Evolutionary conservation across 1,284 basidiomycete genomes (phyloP).

Genomic region (Grifola frondosa): DNA sequence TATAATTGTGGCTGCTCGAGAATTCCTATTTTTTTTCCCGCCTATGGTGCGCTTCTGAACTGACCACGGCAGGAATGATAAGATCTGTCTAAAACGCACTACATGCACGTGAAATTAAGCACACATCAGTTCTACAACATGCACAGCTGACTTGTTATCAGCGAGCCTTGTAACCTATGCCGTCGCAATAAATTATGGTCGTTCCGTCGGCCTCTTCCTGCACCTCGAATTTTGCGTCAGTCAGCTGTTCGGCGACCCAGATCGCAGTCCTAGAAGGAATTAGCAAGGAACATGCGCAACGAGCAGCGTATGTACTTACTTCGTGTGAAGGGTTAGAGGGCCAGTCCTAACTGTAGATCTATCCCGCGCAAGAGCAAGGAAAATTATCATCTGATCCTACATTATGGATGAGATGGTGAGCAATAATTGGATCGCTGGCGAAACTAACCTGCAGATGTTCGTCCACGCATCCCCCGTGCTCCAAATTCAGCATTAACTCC

Average conservation of each 20-base stretch:
- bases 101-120: no score
- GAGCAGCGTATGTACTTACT: constrained; percentile 37
- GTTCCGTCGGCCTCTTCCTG: constrained; percentile 32
- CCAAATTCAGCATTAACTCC: constrained; percentile 53
- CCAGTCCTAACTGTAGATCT: constrained; percentile 53
- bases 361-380: constrained; percentile 68
- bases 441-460: constrained; percentile 52
- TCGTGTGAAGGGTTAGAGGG: constrained; percentile 64
- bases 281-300: neutral
- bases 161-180: constrained; percentile 19
- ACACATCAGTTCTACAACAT: no score
- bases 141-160: no score
- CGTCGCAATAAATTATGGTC: constrained; percentile 19
- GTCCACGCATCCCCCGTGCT: constrained; percentile 66
- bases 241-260: constrained; percentile 64
- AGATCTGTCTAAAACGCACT: no score
- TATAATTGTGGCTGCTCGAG: no score
- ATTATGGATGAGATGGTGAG: no score
- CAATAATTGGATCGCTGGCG: neutral
- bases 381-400: constrained; percentile 74
- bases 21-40: no score
- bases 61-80: no score
- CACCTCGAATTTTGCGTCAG: constrained; percentile 58
- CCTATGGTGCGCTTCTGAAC: no score
- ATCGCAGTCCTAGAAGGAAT: constrained; percentile 60